Percentiles rank a stretch among this genome's conserved stretches.
Evolutionary conservation across 1,139 yeast species (phyloP).

Genomic region (Candida tetrigidarum): DNA sequence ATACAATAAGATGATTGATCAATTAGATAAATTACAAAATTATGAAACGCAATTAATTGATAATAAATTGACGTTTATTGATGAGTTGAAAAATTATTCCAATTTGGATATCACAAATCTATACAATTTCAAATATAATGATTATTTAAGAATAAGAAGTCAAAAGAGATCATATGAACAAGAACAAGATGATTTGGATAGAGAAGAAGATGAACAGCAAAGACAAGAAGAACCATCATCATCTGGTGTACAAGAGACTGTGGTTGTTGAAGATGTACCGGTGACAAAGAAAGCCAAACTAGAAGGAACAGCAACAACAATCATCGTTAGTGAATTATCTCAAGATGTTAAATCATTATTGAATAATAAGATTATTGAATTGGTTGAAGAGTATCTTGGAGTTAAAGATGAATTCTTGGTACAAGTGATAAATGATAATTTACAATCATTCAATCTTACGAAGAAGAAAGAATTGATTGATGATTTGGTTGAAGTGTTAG

Average conservation of each 20-base stretch:
- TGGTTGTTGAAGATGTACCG: constrained; percentile 3
- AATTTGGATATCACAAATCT: constrained; percentile 13
- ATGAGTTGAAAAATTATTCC: constrained; percentile 29
- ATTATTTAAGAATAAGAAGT: constrained; percentile 40
- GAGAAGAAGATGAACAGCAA: constrained; percentile 25
- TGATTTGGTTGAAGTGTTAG: constrained; percentile 56
- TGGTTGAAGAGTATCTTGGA: constrained; percentile 58
- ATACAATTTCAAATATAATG: constrained; percentile 41
- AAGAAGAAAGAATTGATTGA: constrained; percentile 35
- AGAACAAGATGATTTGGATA: constrained; percentile 32
- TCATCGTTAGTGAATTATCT: constrained; percentile 19
- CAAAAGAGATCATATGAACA: constrained; percentile 40
- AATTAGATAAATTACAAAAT: constrained; percentile 22
- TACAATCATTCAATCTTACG: constrained; percentile 33
- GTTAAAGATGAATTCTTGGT: constrained; percentile 53
- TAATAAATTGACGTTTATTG: constrained; percentile 40
- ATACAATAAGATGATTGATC: constrained; percentile 20
- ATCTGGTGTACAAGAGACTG: too few species aligned
- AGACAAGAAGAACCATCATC: constrained; percentile 8
- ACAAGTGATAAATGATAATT: constrained; percentile 43
- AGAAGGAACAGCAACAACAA: too few species aligned
- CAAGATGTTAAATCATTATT: constrained; percentile 24
- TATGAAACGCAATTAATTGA: constrained; percentile 42
- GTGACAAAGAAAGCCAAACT: constrained; percentile 8
- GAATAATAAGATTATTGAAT: constrained; percentile 37